phyloP scores from a whole-genome alignment of 2,329 filamentous ascomycete genomes.

The Epichloe hybrida region DNA sequence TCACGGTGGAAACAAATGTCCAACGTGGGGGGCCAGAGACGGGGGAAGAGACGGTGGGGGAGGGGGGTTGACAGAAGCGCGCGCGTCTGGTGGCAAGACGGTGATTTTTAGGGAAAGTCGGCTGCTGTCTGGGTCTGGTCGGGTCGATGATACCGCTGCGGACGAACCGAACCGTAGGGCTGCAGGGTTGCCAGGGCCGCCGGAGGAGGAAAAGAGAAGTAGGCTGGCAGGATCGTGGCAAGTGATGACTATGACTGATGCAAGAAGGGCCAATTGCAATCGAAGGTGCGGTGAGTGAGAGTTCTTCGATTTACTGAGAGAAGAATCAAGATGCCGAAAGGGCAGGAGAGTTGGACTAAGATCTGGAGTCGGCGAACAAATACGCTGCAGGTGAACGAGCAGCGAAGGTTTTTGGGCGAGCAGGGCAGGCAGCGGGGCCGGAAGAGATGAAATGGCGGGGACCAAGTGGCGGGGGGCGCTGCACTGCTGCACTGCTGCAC shows the following conservation, averaged over 20 bases:
- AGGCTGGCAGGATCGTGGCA: background rate
- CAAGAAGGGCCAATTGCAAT: background rate
- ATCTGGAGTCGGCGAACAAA: background rate
- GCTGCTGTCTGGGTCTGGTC: background rate
- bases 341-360: background rate
- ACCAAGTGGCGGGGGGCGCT: too few relatives aligned
- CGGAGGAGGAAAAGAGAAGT: background rate
- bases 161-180: background rate
- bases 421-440: background rate
- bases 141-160: background rate
- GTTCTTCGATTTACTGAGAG: background rate
- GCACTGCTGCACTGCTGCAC: too few relatives aligned
- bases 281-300: too few relatives aligned
- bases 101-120: background rate
- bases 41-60: too few relatives aligned
- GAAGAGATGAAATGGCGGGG: too few relatives aligned
- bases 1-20: background rate
- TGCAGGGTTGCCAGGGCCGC: background rate
- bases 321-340: background rate
- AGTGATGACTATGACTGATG: background rate
- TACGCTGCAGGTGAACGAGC: background rate
- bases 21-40: too few relatives aligned
- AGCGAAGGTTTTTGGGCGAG: background rate
- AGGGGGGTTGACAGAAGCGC: background rate
- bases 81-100: background rate